Percentiles rank a stretch among this genome's conserved stretches.
Evolutionary conservation across 208 protist species (phyloP).

Genomic region (Jaenimonas drosophilae): DNA sequence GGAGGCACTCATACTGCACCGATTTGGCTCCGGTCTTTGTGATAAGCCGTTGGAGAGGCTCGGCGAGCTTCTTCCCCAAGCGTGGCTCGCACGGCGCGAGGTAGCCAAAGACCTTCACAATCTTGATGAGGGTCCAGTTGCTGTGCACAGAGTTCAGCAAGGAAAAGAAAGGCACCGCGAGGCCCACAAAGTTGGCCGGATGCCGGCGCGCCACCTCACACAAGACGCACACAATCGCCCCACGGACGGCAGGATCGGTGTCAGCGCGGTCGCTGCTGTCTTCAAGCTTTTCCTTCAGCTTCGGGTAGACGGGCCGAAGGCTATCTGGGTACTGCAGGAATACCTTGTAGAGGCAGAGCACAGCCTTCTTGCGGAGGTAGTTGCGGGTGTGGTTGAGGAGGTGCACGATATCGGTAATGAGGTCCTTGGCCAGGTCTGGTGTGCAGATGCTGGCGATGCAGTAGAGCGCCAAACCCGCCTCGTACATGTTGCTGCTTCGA

Average conservation of each 20-base stretch:
- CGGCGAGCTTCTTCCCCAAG: constrained; percentile 96
- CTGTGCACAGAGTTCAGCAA: constrained; percentile 91
- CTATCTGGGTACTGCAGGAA: constrained; percentile 96
- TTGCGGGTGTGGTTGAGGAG: constrained; percentile 85
- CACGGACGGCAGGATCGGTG: constrained; percentile 85
- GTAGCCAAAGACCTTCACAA: constrained; percentile 97
- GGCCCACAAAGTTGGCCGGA: constrained; percentile 96
- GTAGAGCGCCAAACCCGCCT: constrained; percentile 93
- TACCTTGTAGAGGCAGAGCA: constrained; percentile 95
- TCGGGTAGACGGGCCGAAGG: constrained; percentile 93
- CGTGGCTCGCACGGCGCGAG: constrained; percentile 95
- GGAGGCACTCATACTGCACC: constrained; percentile 96
- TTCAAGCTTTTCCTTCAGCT: constrained; percentile 95
- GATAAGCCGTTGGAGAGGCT: constrained; percentile 95
- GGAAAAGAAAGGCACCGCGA: constrained; percentile 96
- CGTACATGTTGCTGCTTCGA: constrained; percentile 89
- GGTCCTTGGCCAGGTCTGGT: constrained; percentile 92
- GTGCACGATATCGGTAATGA: constrained; percentile 93
- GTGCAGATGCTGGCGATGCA: constrained; percentile 96
- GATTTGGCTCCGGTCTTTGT: constrained; percentile 93
- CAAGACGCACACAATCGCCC: constrained; percentile 96
- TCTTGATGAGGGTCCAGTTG: constrained; percentile 99
- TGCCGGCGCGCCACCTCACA: constrained; percentile 97
- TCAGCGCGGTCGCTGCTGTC: constrained; percentile 82
- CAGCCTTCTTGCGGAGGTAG: constrained; percentile 94